Evolutionary conservation across 2,329 filamentous ascomycete species (phyloP), one percentile per base, ranked within the genome.

Genomic region (Stachybotrys chartarum): DNA sequence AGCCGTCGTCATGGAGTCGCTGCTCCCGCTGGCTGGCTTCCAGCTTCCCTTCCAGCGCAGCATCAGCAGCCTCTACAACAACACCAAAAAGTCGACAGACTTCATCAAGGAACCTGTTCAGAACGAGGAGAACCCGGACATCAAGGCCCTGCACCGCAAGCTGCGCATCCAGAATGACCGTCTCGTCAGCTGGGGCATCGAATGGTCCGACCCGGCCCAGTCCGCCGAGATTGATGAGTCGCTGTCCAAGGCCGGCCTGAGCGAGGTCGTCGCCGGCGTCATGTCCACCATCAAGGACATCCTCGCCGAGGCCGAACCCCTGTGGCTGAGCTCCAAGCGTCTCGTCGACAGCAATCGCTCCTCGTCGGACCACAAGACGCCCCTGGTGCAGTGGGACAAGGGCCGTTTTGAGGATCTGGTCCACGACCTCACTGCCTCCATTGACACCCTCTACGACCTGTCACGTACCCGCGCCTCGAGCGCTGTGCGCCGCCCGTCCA

Each of bases 271-370:
- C 53, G 84, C 84, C 56, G 90, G 87, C 67, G 88, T 92, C 63
- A 84, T 93, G 79, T 83, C 82, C 16, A 91, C 87, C 52, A 91
- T 92, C 66, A 90, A 90, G 66, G 88, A 91, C 62, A 89, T 90
- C 52, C 74, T 91, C 49, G 86, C 87, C 55, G 88, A 92, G 69
- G 86, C 86, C 1, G 88, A 92, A 66, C 81, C 83, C 6, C 78
- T 92, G 56, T 88, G 87, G 80, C 75, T 80, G 56, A 83, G 79
- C 64, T 84, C 81, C 11, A 82, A 80, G 63, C 73, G 77, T 17
- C 58, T 68, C 32, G 64, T 73, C 14, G 70, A 73, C 54, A 66
- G 70, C 30, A 68, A 66, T 17, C 74, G 72, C 24, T 72, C 72
- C 11, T 70, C 75, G 0, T 71, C 76, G 47, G 82, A 84, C 61